Conservation (phyloP, 2,329 filamentous ascomycete species). For the Mariannaea sp. region DNA sequence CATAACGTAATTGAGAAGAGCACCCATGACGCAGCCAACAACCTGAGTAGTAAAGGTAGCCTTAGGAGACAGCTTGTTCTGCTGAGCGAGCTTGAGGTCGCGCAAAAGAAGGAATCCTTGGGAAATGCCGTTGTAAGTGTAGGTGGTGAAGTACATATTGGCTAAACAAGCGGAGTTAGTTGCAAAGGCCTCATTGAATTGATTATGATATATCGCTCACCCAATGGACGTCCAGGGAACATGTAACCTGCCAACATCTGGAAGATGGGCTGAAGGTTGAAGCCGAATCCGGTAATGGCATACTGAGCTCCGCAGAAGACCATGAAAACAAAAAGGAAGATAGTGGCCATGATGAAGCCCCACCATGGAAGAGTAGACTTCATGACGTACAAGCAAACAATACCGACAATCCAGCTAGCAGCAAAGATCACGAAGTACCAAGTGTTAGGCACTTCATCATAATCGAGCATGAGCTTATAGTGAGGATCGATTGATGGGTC, state of each 20-base stretch:
- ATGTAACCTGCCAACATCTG: constrained; percentile 27
- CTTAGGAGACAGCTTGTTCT: constrained; percentile 3
- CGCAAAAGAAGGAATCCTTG: not conserved
- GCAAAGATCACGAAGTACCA: constrained; percentile 21
- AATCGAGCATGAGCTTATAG: constrained; percentile 28
- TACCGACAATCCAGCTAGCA: not conserved
- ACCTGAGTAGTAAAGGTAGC: constrained; percentile 6
- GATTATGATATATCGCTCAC: not conserved
- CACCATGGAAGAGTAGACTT: constrained; percentile 41
- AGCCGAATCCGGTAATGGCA: constrained; percentile 19
- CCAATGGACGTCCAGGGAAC: constrained; percentile 18
- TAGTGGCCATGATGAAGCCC: constrained; percentile 47
- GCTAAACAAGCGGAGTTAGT: constrained; percentile 2
- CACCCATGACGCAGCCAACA: not conserved
- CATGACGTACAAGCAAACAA: constrained; percentile 31
- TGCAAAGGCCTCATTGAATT: not conserved
- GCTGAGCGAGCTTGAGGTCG: not conserved
- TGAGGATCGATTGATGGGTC: constrained; percentile 12
- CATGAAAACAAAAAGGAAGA: constrained; percentile 43
- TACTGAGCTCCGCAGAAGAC: constrained; percentile 46
- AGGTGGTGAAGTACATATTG: constrained; percentile 28
- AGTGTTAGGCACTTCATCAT: constrained; percentile 18
- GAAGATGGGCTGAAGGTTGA: constrained; percentile 23
- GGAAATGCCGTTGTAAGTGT: constrained; percentile 12
- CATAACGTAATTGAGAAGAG: not conserved